Percentiles rank a stretch among this genome's conserved stretches.
Conservation (phyloP, 2,329 filamentous ascomycete genomes). For the Emergomyces orientalis region DNA sequence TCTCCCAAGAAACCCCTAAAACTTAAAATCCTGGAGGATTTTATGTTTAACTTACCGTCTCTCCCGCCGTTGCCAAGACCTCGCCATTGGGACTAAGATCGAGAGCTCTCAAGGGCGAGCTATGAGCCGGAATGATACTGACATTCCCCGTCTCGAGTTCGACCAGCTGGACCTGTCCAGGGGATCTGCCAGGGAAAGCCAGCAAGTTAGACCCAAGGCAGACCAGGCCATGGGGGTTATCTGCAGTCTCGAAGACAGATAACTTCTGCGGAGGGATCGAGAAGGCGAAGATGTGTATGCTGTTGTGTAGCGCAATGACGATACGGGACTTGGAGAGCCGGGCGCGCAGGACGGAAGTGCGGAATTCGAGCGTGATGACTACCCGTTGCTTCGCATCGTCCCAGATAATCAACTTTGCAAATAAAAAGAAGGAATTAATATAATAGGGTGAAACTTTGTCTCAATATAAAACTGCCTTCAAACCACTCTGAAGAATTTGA, state of each 20-base stretch:
- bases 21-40: background rate
- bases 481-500: no score
- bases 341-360: constrained; percentile 70
- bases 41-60: constrained; percentile 46
- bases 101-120: constrained; percentile 66
- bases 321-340: constrained; percentile 67
- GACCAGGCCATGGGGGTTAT: constrained; percentile 74
- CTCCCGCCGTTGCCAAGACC: constrained; percentile 79
- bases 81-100: constrained; percentile 71
- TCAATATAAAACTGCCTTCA: no score
- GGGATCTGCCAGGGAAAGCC: constrained; percentile 77
- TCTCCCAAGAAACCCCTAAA: background rate
- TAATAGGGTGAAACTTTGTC: background rate
- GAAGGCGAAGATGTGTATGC: constrained; percentile 71
- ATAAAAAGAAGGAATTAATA: constrained; percentile 3
- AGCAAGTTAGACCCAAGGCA: constrained; percentile 64
- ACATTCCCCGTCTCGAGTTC: constrained; percentile 70
- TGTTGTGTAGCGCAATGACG: constrained; percentile 71
- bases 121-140: constrained; percentile 88
- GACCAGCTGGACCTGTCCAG: constrained; percentile 82
- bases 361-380: constrained; percentile 66
- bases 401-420: constrained; percentile 64
- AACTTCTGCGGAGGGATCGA: constrained; percentile 60
- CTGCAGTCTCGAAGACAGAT: constrained; percentile 71
- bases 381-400: constrained; percentile 72